Conservation (phyloP, 75 land plant species). For the Selaginella tamariscina region DNA sequence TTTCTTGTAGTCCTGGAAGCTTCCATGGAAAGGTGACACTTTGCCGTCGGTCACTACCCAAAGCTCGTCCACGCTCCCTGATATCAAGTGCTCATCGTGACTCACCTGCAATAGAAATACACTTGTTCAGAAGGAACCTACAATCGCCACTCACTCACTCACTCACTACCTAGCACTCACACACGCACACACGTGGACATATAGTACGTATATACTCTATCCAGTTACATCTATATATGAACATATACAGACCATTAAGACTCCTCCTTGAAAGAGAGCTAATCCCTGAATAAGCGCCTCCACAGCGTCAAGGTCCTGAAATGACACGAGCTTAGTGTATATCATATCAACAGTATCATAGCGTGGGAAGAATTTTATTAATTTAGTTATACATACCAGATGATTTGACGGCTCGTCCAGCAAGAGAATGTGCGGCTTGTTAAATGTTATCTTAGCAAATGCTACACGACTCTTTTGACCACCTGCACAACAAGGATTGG, state of each 20-base stretch:
- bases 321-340: background rate
- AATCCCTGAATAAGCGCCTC: slow-evolving; percentile 98
- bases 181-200: no score
- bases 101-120: slow-evolving; percentile 58
- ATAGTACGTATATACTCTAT: no score
- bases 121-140: background rate
- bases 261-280: slow-evolving; percentile 93
- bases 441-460: slow-evolving; percentile 2
- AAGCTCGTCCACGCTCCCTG: slow-evolving; percentile 90
- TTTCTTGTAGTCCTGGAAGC: slow-evolving; percentile 82
- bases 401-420: slow-evolving; percentile 25
- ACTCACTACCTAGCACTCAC: no score
- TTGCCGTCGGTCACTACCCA: slow-evolving; percentile 91
- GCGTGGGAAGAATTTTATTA: background rate
- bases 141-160: no score
- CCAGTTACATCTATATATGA: no score
- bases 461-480: background rate
- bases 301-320: slow-evolving; percentile 94
- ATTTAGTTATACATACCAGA: slow-evolving; percentile 77
- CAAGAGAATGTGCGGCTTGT: slow-evolving; percentile 9
- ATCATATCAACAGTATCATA: background rate
- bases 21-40: slow-evolving; percentile 73
- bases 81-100: slow-evolving; percentile 95
- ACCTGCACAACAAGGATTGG: background rate
- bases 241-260: slow-evolving; percentile 56